Conservation (phyloP, 176 grass and related monocot species). For the Phyllostachys edulis region DNA sequence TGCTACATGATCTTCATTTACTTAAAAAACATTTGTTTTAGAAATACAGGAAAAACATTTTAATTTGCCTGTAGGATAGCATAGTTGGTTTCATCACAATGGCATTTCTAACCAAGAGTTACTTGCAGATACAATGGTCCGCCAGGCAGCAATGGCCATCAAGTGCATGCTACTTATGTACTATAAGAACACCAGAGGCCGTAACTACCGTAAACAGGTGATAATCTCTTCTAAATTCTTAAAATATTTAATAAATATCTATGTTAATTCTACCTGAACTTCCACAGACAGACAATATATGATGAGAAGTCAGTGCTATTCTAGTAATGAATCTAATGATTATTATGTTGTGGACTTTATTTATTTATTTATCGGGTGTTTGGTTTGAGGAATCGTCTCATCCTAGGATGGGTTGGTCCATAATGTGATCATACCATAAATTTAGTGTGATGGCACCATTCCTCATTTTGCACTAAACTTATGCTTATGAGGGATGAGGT, state of each 20-base stretch:
- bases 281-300: neutral
- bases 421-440: too few species aligned
- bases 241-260: conserved; percentile 7
- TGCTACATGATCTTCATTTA: neutral
- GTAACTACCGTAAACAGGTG: conserved; percentile 91
- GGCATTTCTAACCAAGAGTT: conserved; percentile 27
- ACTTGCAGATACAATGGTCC: conserved; percentile 88
- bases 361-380: too few species aligned
- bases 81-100: conserved; percentile 14
- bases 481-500: too few species aligned
- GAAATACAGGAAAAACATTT: neutral
- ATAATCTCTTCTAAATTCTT: conserved; percentile 19
- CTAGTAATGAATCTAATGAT: neutral
- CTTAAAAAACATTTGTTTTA: neutral
- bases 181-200: conserved; percentile 80
- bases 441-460: too few species aligned
- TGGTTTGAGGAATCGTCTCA: too few species aligned
- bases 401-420: too few species aligned
- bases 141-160: conserved; percentile 80
- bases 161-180: conserved; percentile 89
- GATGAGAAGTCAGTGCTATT: neutral
- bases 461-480: too few species aligned
- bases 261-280: neutral
- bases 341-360: neutral
- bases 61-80: neutral